phyloP scores from a whole-genome alignment of 2,329 filamentous ascomycete species.

The Talaromyces sp. region DNA sequence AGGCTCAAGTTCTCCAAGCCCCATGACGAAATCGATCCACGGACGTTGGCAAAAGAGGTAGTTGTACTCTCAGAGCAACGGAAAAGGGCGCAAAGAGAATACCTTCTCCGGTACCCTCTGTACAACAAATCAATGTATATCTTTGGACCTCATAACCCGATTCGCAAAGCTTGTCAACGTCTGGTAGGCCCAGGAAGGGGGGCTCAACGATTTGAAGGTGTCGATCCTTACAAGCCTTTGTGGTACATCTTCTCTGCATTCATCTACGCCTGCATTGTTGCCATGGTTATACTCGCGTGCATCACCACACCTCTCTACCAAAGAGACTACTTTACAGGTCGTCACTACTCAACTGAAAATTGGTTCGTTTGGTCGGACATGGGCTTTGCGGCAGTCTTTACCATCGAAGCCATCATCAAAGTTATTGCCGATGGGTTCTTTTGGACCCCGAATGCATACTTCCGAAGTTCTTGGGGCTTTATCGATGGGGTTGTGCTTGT shows the following conservation, averaged over 20 bases:
- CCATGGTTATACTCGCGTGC: slow-evolving; percentile 96
- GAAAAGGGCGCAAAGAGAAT: slow-evolving; percentile 85
- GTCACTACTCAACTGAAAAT: slow-evolving; percentile 59
- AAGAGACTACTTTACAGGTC: slow-evolving; percentile 68
- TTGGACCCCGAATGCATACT: slow-evolving; percentile 96
- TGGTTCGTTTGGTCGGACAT: slow-evolving; percentile 97
- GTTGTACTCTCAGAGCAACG: slow-evolving; percentile 76
- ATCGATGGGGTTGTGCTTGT: slow-evolving; percentile 89
- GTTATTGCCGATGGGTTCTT: slow-evolving; percentile 92
- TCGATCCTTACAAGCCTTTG: slow-evolving; percentile 78
- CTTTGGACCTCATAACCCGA: slow-evolving; percentile 70
- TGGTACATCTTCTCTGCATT: slow-evolving; percentile 95
- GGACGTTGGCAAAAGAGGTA: slow-evolving; percentile 84
- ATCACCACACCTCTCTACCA: slow-evolving; percentile 93
- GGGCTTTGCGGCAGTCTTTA: slow-evolving; percentile 83
- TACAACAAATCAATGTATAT: slow-evolving; percentile 93
- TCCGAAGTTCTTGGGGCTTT: slow-evolving; percentile 92
- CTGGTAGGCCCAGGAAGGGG: slow-evolving; percentile 90
- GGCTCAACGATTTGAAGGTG: slow-evolving; percentile 77
- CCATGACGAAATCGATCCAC: slow-evolving; percentile 76
- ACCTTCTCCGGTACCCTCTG: slow-evolving; percentile 75
- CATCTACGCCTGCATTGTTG: slow-evolving; percentile 88
- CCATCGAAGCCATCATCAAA: slow-evolving; percentile 81
- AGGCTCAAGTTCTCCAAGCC: slow-evolving; percentile 65
- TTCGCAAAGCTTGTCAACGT: slow-evolving; percentile 78